phyloP scores from a whole-genome alignment of 139 green algal species.

The Medakamo hakoo region DNA sequence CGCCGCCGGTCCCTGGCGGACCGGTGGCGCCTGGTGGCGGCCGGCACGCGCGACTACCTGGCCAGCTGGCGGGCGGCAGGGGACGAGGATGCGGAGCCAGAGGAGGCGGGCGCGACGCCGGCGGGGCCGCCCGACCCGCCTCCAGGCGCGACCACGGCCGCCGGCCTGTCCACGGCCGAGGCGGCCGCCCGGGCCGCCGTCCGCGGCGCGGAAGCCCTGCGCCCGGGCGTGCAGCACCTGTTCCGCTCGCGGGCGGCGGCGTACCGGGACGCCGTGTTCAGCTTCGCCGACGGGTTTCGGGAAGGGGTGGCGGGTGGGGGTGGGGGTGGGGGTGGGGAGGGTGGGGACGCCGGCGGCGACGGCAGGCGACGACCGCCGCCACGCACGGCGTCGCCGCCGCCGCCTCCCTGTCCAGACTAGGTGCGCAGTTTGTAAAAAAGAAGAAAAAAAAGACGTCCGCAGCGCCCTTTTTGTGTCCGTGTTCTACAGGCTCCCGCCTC shows the following conservation, averaged over 20 bases:
- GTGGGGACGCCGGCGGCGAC: neutral
- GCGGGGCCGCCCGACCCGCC: neutral
- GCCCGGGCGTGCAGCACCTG: constrained; percentile 22
- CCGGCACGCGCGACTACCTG: neutral
- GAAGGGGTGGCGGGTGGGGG: constrained; percentile 15
- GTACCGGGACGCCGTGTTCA: constrained; percentile 26
- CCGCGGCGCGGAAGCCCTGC: constrained; percentile 11
- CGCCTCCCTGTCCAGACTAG: no score
- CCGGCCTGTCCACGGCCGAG: neutral
- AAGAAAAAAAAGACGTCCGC: neutral
- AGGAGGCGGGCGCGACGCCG: neutral
- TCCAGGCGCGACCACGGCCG: neutral
- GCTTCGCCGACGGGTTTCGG: constrained; percentile 33
- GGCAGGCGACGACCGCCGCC: no score
- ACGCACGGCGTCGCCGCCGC: neutral
- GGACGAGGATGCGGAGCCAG: neutral
- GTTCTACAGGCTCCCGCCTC: neutral
- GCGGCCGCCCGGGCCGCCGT: constrained; percentile 6
- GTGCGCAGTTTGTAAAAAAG: no score
- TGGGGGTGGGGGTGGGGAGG: neutral
- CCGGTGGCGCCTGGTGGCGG: neutral
- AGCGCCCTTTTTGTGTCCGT: neutral
- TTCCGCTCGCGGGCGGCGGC: constrained; percentile 19
- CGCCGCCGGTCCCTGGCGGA: no score
- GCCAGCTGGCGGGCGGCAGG: neutral